phyloP scores from a whole-genome alignment of 495 filamentous ascomycete genomes.

The Talaromyces trachyspermus region DNA sequence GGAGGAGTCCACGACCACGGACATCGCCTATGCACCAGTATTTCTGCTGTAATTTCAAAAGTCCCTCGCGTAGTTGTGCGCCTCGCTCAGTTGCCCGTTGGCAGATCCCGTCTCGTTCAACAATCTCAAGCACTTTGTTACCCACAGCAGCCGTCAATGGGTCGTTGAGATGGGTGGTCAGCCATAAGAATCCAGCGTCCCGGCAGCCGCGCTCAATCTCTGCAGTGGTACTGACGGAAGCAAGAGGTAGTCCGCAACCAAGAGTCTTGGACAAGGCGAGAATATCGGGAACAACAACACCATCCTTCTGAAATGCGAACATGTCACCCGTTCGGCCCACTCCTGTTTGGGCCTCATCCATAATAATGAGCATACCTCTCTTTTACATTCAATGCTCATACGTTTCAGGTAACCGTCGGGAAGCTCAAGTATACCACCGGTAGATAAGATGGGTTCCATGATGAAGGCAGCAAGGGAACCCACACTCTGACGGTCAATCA shows the following conservation, averaged over 20 bases:
- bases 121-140: slow-evolving; percentile 49
- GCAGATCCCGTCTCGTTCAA: slow-evolving; percentile 41
- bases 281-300: slow-evolving; percentile 44
- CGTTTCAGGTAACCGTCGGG: slow-evolving; percentile 40
- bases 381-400: slow-evolving; percentile 40
- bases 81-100: slow-evolving; percentile 31
- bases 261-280: slow-evolving; percentile 48
- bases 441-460: slow-evolving; percentile 46
- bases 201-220: slow-evolving; percentile 35
- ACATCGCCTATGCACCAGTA: slow-evolving; percentile 51
- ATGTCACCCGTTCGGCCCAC: slow-evolving; percentile 44
- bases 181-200: slow-evolving; percentile 21
- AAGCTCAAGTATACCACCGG: slow-evolving; percentile 42
- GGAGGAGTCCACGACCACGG: slow-evolving; percentile 45
- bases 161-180: slow-evolving; percentile 44
- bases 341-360: slow-evolving; percentile 50
- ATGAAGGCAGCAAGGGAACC: slow-evolving; percentile 50
- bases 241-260: slow-evolving; percentile 45
- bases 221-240: slow-evolving; percentile 40
- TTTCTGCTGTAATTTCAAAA: slow-evolving; percentile 32
- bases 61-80: slow-evolving; percentile 30
- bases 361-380: slow-evolving; percentile 45
- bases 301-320: slow-evolving; percentile 43
- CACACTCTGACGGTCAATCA: slow-evolving; percentile 44
- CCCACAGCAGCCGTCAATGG: slow-evolving; percentile 48